A percentile compares a stretch with the other conserved stretches of the same genome.
These are phyloP conservation scores for Penicillium chermesinum DNA, from an alignment of 495 filamentous ascomycete genomes.

Conservation along the genomic window DNA sequence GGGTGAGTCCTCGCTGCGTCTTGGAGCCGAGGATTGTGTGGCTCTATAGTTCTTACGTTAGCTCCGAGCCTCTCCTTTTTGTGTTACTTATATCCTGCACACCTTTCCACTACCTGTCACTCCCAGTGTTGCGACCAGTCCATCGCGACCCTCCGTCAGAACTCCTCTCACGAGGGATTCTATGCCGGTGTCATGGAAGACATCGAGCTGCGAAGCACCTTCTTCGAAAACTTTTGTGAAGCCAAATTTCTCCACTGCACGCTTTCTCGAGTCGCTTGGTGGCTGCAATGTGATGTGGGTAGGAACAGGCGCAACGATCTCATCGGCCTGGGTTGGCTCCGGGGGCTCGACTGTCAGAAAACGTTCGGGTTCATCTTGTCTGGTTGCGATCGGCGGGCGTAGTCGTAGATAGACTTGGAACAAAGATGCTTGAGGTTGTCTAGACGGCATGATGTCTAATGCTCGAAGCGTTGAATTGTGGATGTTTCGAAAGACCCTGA, in stretches of 20 bases:
- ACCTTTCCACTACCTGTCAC: conserved; percentile 98
- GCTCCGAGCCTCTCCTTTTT: neutral
- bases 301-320: conserved; percentile 43
- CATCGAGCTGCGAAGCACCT: conserved; percentile 70
- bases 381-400: conserved; percentile 58
- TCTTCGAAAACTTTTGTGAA: conserved; percentile 95
- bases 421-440: conserved; percentile 53
- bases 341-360: conserved; percentile 72
- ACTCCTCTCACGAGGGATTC: conserved; percentile 73
- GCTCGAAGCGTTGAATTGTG: conserved; percentile 8
- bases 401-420: conserved; percentile 93
- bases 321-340: conserved; percentile 23
- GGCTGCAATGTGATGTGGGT: conserved; percentile 87
- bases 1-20: conserved; percentile 80
- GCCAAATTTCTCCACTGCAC: conserved; percentile 86
- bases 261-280: conserved; percentile 69
- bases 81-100: conserved; percentile 8
- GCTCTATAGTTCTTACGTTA: conserved; percentile 51
- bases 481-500: conserved; percentile 8
- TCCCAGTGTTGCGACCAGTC: conserved; percentile 83
- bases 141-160: conserved; percentile 76
- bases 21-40: conserved; percentile 95
- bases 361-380: conserved; percentile 50
- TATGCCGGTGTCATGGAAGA: conserved; percentile 80
- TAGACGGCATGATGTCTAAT: conserved; percentile 27